Evolutionary conservation across 352 stramenopile genomes (phyloP), one percentile per base, ranked within the genome.

Genomic region (Ophiocytium majus): DNA sequence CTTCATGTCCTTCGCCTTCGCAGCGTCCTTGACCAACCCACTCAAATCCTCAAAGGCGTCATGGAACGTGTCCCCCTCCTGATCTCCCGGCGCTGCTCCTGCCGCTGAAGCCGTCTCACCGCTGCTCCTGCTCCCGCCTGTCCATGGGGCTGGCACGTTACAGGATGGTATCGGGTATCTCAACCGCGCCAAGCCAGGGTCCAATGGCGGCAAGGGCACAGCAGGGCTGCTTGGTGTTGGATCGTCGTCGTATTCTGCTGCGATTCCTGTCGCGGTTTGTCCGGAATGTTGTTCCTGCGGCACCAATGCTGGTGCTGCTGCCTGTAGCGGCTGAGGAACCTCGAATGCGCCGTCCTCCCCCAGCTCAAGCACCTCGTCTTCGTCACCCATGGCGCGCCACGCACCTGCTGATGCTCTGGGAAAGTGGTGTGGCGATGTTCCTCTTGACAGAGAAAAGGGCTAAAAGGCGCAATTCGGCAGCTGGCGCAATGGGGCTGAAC

Each of bases 1-100:
- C 43, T 88, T 88, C 84, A 88, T 88, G 32, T 88, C 75, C 37
- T 78, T 82, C 31, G 84, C 84, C 50, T 88, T 88, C 35, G 36
- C 50, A 32, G 80, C 84, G 34, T 88, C 80, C 76, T 88, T 88
- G 0, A 63, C 63, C 33, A 88, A 32, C 33, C 76, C 84, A 5
- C 36, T 34, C n/a, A 57, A 50, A 57, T 34, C 82, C 49, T 86
- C 84, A 32, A 82, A 49, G 17, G 84, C 81, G 80, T 88, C 84
- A 63, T 88, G 84, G 23, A 88, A 88, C 10, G 28, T 36, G 28
- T 76, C 64, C 28, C 35, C 49, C 50, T 88, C 74, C 33, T 74
- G 78, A 17, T 37, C 5, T 76, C 17, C 64, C n/a, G n/a, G n/a
- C n/a, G 64, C 64, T 76, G 64, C 31, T 17, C 10, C 64, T 17